A percentile compares a stretch with the other conserved stretches of the same genome.
Conservation (phyloP, 441 rosid genomes). For the Dalechampia spathulata region DNA sequence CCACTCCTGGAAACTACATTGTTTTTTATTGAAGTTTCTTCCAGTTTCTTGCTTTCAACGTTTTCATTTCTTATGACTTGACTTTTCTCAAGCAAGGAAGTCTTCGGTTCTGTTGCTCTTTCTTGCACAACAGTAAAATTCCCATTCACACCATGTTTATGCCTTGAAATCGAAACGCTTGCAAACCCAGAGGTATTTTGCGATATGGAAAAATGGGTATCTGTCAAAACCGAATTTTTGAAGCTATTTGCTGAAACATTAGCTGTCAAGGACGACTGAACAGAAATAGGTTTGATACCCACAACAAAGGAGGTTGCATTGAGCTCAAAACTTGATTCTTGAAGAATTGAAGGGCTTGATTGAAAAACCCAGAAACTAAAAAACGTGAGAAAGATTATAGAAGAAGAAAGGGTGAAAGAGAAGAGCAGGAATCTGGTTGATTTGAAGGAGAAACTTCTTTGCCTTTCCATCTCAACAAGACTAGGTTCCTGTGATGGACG, state of each 20-base stretch:
- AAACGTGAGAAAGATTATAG: slow-evolving; percentile 41
- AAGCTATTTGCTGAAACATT: slow-evolving; percentile 22
- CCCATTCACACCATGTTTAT: slow-evolving; percentile 9
- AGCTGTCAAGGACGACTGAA: slow-evolving; percentile 16
- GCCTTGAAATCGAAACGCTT: slow-evolving; percentile 18
- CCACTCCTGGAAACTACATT: slow-evolving; percentile 11
- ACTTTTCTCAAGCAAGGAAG: slow-evolving; percentile 10
- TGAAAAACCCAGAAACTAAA: slow-evolving; percentile 48
- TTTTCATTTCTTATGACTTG: slow-evolving; percentile 16
- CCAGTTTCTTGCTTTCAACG: slow-evolving; percentile 20
- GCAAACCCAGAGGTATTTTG: slow-evolving; percentile 39
- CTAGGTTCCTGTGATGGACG: neutral
- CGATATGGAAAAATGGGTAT: slow-evolving; percentile 20
- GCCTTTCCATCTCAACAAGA: slow-evolving; percentile 55
- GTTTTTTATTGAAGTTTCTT: slow-evolving; percentile 10
- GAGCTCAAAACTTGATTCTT: slow-evolving; percentile 37
- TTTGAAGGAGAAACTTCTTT: slow-evolving; percentile 61
- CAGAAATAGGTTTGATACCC: slow-evolving; percentile 18
- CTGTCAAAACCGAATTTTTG: slow-evolving; percentile 25
- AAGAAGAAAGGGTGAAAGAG: slow-evolving; percentile 43
- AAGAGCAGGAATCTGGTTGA: slow-evolving; percentile 47
- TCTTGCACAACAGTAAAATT: slow-evolving; percentile 17
- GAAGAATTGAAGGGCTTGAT: slow-evolving; percentile 39
- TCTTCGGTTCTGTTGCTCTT: slow-evolving; percentile 9
- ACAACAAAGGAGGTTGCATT: slow-evolving; percentile 18